Evolutionary conservation across 2,329 filamentous ascomycete species (phyloP).

Genomic region (Zymoseptoria crescenta): DNA sequence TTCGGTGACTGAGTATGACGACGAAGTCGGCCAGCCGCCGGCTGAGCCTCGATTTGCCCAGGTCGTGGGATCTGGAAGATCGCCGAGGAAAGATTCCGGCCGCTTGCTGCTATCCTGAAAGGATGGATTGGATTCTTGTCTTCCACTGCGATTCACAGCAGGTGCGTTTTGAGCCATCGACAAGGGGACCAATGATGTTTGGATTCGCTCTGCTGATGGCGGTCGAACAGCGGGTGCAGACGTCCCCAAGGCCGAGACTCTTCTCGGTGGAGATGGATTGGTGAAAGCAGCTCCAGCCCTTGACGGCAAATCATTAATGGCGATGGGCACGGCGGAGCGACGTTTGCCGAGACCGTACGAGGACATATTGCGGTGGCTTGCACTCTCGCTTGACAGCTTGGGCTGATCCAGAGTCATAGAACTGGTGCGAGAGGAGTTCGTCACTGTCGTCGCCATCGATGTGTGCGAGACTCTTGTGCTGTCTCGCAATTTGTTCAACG

Average conservation of each 20-base stretch:
- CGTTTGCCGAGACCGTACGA: constrained; percentile 20
- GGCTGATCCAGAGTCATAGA: constrained; percentile 20
- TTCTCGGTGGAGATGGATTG: background rate
- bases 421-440: constrained; percentile 21
- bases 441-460: constrained; percentile 19
- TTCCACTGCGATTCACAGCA: constrained; percentile 7
- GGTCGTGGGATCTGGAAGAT: constrained; percentile 15
- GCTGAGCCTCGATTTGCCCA: constrained; percentile 14
- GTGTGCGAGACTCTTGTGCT: constrained; percentile 26
- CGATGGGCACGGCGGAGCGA: constrained; percentile 17
- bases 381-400: constrained; percentile 8
- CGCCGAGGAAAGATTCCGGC: constrained; percentile 23
- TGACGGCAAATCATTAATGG: constrained; percentile 2
- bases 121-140: background rate
- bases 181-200: constrained; percentile 2
- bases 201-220: background rate
- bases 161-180: constrained; percentile 9
- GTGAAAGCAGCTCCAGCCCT: background rate
- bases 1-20: background rate
- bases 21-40: background rate
- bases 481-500: constrained; percentile 22
- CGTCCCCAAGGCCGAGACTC: background rate
- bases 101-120: constrained; percentile 3
- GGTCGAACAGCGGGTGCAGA: background rate
- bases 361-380: constrained; percentile 17